Conservation (phyloP, 441 rosid genomes). For the Erodium trifolium region DNA sequence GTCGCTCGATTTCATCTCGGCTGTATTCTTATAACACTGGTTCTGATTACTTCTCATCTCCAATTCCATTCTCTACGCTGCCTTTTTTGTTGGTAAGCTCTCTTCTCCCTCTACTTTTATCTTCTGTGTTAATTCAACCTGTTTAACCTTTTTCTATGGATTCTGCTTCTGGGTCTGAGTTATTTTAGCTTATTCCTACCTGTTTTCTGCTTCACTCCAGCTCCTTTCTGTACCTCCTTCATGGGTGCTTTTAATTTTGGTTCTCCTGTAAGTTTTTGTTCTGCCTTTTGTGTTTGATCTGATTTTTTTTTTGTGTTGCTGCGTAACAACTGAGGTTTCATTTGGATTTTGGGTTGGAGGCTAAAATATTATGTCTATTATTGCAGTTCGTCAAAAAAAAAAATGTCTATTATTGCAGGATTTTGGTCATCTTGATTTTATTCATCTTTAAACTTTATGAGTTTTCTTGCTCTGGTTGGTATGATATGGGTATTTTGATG, state of each 20-base stretch:
- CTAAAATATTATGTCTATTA: not conserved
- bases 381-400: no score
- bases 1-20: no score
- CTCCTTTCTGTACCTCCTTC: no score
- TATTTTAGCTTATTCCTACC: not conserved
- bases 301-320: not conserved
- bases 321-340: not conserved
- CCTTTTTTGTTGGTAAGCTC: not conserved
- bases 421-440: not conserved
- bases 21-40: no score
- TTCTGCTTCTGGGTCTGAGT: not conserved
- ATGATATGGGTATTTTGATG: not conserved
- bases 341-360: not conserved
- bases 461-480: not conserved
- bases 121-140: not conserved
- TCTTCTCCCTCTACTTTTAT: not conserved
- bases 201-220: not conserved
- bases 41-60: not conserved
- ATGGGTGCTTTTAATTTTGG: not conserved
- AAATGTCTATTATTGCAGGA: not conserved
- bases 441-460: not conserved
- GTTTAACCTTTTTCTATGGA: not conserved
- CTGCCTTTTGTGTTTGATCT: not conserved
- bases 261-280: not conserved
- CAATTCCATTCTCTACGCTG: not conserved